Evolutionary conservation across 352 stramenopile species (phyloP).

Genomic region (Phytopythium oedochilum): DNA sequence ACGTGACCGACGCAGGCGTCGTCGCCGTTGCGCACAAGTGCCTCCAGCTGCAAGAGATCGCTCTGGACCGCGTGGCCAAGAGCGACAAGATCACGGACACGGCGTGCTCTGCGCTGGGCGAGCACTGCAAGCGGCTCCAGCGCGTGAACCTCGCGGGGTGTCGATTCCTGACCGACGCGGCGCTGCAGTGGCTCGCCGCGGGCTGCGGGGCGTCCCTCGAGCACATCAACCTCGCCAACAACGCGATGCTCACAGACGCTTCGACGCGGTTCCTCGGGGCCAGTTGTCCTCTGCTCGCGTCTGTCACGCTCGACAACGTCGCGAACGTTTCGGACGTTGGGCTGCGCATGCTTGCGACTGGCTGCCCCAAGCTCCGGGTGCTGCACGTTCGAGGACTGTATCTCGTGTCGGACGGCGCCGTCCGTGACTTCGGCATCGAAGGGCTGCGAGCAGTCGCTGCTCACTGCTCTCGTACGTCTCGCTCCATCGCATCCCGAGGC

Average conservation of each 20-base stretch:
- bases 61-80: conserved; percentile 39
- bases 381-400: conserved; percentile 82
- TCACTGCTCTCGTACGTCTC: conserved; percentile 30
- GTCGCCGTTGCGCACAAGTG: conserved; percentile 80
- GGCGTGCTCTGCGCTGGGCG: conserved; percentile 69
- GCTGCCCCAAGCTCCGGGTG: conserved; percentile 71
- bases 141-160: conserved; percentile 80
- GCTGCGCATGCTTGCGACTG: conserved; percentile 76
- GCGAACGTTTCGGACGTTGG: conserved; percentile 82
- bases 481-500: too few relatives aligned
- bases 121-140: conserved; percentile 44
- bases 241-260: conserved; percentile 83
- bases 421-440: conserved; percentile 90
- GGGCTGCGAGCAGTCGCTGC: conserved; percentile 85
- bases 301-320: conserved; percentile 49
- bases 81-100: conserved; percentile 88
- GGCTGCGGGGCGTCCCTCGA: conserved; percentile 66
- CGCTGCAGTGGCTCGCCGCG: conserved; percentile 83
- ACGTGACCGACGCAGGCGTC: conserved; percentile 83
- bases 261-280: conserved; percentile 44
- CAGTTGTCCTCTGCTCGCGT: conserved; percentile 25
- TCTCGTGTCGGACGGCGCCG: conserved; percentile 90
- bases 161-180: conserved; percentile 87
- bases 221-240: conserved; percentile 75
- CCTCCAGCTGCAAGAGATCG: conserved; percentile 63